Evolutionary conservation across 805 yeast species (phyloP), one percentile per base, ranked within the genome.

Genomic region (Zygoascus biomembranicola): DNA sequence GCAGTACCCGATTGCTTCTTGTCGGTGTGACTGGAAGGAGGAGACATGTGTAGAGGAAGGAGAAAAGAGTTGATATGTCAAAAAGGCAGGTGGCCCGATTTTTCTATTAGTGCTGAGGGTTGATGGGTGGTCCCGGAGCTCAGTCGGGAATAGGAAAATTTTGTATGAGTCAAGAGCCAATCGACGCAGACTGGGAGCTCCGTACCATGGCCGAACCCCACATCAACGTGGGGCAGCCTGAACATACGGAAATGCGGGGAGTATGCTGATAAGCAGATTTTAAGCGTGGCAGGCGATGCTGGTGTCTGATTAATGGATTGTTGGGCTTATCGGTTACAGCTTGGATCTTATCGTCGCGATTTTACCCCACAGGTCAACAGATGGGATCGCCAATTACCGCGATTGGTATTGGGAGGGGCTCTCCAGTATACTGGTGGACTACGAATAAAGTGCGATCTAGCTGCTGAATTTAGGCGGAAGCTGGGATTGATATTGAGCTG

Each of bases 1-100:
- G 99, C 96, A 47, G 76, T 61, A 52, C 88, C 98, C 48, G 95
- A 84, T 73, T 92, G 90, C 77, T 84, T 89, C 67, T 89, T 94
- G 72, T 74, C 71, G 32, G 64, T 55, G 8, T 68, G 49, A 41
- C 66, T 56, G 42, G 66, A 59, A 41, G 69, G 60, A 20, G 69
- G 61, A 14, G 62, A 57, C 62, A 59, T 59, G 45, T 9, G n/a
- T 35, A 16, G 23, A 43, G 18, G 28, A 43, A 16, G 16, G 19
- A 19, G 13, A 43, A 23, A 35, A 11, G 39, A n/a, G 39, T 35
- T 35, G 13, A 5, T n/a, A 35, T 35, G 16, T n/a, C 39, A 13
- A 13, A 8, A 35, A 13, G 39, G 39, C 39, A 35, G 39, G 16
- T 35, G 39, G 39, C 39, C 39, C 39, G 39, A 35, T 35, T 35